A percentile compares a stretch with the other conserved stretches of the same genome.
phyloP scores from a whole-genome alignment of 2,329 filamentous ascomycete genomes.

The Fonsecaea multimorphosa region DNA sequence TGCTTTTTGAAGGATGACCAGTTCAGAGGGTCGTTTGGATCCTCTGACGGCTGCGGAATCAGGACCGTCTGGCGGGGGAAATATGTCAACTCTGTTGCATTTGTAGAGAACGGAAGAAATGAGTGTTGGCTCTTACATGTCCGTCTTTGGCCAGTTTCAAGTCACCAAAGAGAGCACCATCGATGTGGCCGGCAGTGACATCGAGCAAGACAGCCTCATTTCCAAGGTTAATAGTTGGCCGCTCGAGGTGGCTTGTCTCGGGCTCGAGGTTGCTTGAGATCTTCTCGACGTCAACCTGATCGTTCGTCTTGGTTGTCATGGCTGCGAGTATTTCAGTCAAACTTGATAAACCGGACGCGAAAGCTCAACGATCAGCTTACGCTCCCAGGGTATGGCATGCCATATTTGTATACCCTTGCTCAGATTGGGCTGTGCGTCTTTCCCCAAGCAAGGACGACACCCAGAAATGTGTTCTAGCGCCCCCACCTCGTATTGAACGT shows the following conservation, averaged over 20 bases:
- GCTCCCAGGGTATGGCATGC: background rate
- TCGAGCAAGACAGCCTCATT: background rate
- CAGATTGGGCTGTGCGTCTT: background rate
- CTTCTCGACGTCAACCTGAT: background rate
- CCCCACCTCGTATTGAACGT: background rate
- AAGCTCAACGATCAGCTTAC: background rate
- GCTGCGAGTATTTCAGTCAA: background rate
- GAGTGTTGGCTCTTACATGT: slow-evolving; percentile 42
- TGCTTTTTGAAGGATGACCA: slow-evolving; percentile 49
- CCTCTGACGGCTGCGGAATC: slow-evolving; percentile 57
- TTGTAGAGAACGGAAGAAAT: background rate
- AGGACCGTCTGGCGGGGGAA: slow-evolving; percentile 53
- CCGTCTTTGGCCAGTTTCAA: background rate
- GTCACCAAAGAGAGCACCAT: background rate
- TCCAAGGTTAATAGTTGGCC: background rate
- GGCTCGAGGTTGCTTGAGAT: background rate
- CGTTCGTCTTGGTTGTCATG: background rate
- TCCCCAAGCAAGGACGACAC: background rate
- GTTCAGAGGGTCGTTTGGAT: slow-evolving; percentile 62
- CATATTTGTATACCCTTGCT: background rate
- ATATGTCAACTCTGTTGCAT: background rate
- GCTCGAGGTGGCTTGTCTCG: background rate
- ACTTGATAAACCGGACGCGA: background rate
- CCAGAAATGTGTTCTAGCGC: background rate
- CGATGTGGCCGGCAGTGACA: background rate